phyloP scores from a whole-genome alignment of 2,329 filamentous ascomycete genomes.

The Epichloe brachyelytri region DNA sequence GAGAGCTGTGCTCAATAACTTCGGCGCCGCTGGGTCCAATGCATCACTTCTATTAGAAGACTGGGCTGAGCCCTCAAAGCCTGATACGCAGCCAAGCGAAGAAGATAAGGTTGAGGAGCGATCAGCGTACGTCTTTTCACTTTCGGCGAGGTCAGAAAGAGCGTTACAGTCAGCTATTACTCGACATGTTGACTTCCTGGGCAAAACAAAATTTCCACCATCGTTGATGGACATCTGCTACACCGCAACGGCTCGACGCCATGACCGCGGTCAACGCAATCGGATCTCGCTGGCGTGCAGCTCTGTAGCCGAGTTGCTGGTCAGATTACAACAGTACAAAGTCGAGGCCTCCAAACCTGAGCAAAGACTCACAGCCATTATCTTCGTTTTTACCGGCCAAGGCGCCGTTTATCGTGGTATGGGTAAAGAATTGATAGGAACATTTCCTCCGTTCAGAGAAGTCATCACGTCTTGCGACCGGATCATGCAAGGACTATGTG shows the following conservation, averaged over 20 bases:
- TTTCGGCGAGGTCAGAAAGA: too few relatives aligned
- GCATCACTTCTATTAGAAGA: constrained; percentile 52
- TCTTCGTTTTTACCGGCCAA: background rate
- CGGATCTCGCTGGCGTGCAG: too few relatives aligned
- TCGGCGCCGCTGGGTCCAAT: constrained; percentile 60
- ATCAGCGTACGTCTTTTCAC: too few relatives aligned
- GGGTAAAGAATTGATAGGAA: constrained; percentile 39
- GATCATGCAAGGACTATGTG: too few relatives aligned
- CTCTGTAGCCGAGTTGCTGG: background rate
- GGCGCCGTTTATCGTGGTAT: background rate
- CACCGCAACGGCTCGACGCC: constrained; percentile 35
- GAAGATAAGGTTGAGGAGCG: too few relatives aligned
- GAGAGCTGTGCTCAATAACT: constrained; percentile 51
- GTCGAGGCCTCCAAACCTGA: too few relatives aligned
- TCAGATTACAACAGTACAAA: too few relatives aligned
- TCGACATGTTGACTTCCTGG: too few relatives aligned
- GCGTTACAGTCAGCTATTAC: too few relatives aligned
- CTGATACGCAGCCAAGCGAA: constrained; percentile 14
- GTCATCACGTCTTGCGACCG: background rate
- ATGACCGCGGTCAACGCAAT: background rate
- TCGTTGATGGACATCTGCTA: constrained; percentile 36
- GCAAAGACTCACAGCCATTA: too few relatives aligned
- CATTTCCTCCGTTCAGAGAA: constrained; percentile 17
- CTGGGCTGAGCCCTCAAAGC: background rate
- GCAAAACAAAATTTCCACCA: constrained; percentile 18